Base-by-base conservation (phyloP, 176 grass and related monocot genomes). In the Zoysia japonica region DNA sequence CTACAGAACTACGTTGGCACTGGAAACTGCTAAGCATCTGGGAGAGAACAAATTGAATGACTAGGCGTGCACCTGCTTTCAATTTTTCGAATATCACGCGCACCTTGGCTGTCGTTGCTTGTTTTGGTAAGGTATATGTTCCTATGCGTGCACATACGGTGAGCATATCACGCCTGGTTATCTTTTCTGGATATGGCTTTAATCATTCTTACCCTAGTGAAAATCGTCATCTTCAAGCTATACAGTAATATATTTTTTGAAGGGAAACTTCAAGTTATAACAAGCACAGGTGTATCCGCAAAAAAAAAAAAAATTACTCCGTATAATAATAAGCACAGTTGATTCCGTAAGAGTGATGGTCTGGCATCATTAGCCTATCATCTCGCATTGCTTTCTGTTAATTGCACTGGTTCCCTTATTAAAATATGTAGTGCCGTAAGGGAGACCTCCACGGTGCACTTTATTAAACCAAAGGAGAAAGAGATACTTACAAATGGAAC, bases 121-220 rank as follows among this genome's bases (percentile, higher is more conserved):
- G 82, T 78, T 85, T 42, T 10, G 75, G 67, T 54, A 78, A 78
- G 55, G 56, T 54, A 78, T 85, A 67, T 37, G 70, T 85, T 78
- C 28, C 44, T 49, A 17, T 83, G 50, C 11, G 15, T 61, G 73
- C 53, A 70, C 61, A 70, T 42, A 70, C 82, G 53, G 46, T 84
- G 44, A 52, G n/a, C 66, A 67, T 85, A 85, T 85, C 74, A 13
- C 50, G 52, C 14, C 47, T 2, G 38, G 35, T 51, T 75, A 71
- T 85, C 67, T 85, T 28, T 85, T 85, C 53, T 62, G 67, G 82
- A 85, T 85, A 78, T 71, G 67, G 42, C 75, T 85, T 84, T 85
- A 84, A 28, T 15, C 43, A 61, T 78, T 48, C 70, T 70, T 28
- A 28, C 41, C 74, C 15, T 15, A 47, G 66, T 71, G 47, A 54